These are phyloP conservation scores for Madurella fahalii DNA, from an alignment of 2,329 filamentous ascomycete species.

Conservation along the genomic window DNA sequence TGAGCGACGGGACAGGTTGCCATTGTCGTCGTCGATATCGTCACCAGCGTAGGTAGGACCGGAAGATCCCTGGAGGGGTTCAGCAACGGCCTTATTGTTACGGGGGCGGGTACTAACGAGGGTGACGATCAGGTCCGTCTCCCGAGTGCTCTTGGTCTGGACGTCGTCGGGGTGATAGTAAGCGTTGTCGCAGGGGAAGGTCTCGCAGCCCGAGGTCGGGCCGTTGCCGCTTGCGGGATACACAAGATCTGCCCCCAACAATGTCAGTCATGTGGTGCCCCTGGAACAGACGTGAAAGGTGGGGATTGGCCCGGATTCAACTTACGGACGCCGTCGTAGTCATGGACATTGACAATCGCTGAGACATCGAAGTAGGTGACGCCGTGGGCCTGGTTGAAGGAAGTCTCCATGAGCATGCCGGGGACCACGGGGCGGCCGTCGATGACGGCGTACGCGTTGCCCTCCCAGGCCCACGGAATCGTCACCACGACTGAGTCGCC, in stretches of 20 bases:
- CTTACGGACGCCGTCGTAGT: constrained; percentile 38
- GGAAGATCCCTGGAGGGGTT: too few relatives aligned
- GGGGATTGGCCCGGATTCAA: too few relatives aligned
- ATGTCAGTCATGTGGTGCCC: too few relatives aligned
- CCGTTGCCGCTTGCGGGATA: constrained; percentile 18
- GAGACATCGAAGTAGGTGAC: constrained; percentile 43
- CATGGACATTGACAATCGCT: constrained; percentile 41
- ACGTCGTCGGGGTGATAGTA: constrained; percentile 40
- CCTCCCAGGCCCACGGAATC: constrained; percentile 28
- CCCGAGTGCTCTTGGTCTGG: constrained; percentile 35
- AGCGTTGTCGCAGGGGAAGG: constrained; percentile 39
- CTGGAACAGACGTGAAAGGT: too few relatives aligned
- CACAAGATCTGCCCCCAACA: too few relatives aligned
- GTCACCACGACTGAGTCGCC: constrained; percentile 37
- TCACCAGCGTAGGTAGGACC: too few relatives aligned
- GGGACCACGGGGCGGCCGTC: constrained; percentile 31
- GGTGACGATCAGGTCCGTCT: constrained; percentile 33
- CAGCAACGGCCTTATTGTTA: neutral
- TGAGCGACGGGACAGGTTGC: too few relatives aligned
- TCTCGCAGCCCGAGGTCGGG: constrained; percentile 35
- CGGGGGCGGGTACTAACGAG: constrained; percentile 9
- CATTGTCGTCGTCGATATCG: too few relatives aligned
- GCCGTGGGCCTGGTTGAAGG: constrained; percentile 34
- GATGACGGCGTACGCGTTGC: constrained; percentile 35
- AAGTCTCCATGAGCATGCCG: constrained; percentile 37